A percentile compares a stretch with the other conserved stretches of the same genome.
These are phyloP conservation scores for Nicotiana rustica DNA, from an alignment of 305 asterid genomes.

Conservation along the genomic window DNA sequence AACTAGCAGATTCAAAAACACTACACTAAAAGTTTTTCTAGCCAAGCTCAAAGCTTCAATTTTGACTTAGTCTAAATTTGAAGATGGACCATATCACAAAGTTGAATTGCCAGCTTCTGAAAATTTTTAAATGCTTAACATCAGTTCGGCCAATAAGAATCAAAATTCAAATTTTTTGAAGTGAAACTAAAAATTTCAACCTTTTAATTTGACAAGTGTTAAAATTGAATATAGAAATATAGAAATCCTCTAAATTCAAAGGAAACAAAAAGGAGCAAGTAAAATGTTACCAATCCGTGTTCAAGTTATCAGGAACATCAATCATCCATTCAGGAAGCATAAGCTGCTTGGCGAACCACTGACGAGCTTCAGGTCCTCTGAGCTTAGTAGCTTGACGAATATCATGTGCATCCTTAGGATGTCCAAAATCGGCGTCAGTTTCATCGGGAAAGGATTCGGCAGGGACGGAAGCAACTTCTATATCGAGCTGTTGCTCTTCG, in stretches of 20 bases:
- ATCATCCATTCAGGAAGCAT: conserved; percentile 99
- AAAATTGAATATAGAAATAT: conserved; percentile 8
- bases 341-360: conserved; percentile 92
- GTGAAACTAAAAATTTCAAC: not conserved
- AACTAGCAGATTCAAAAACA: too few relatives aligned
- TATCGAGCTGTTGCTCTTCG: not conserved
- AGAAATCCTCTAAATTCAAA: not conserved
- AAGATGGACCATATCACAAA: not conserved
- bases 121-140: not conserved
- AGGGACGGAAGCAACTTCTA: not conserved
- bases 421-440: conserved; percentile 42
- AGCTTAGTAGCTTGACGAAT: conserved; percentile 73
- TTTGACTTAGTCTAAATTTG: not conserved
- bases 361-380: conserved; percentile 81
- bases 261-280: not conserved
- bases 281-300: conserved; percentile 64
- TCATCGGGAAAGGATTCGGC: conserved; percentile 39
- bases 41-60: not conserved
- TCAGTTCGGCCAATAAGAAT: not conserved
- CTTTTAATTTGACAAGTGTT: not conserved
- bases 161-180: not conserved
- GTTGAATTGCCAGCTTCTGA: not conserved
- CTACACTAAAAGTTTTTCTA: not conserved
- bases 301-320: conserved; percentile 80
- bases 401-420: conserved; percentile 46